Evolutionary conservation across 352 stramenopile genomes (phyloP).

Genomic region (Phytophthora pini): DNA sequence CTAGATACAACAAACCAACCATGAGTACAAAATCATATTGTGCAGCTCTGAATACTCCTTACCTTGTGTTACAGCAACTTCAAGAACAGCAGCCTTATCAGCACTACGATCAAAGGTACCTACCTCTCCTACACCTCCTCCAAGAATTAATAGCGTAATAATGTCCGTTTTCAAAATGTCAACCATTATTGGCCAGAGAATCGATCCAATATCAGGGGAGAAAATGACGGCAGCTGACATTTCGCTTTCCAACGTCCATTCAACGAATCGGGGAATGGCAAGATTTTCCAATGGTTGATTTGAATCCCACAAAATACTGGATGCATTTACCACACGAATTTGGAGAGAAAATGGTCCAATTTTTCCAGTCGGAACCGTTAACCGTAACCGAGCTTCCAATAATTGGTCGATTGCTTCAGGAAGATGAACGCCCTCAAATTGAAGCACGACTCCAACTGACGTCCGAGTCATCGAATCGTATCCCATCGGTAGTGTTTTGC

Average conservation of each 20-base stretch:
- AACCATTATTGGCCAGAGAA: constrained; percentile 16
- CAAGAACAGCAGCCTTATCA: constrained; percentile 34
- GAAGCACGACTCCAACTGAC: constrained; percentile 23
- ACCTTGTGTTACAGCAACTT: constrained; percentile 53
- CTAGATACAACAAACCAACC: neutral
- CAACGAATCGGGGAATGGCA: constrained; percentile 28
- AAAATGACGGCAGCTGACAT: constrained; percentile 28
- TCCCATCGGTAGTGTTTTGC: constrained; percentile 22
- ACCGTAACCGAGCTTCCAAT: constrained; percentile 33
- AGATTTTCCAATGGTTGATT: constrained; percentile 28
- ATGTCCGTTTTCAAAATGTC: constrained; percentile 2
- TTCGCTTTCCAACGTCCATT: constrained; percentile 40
- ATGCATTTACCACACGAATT: constrained; percentile 39
- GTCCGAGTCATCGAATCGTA: constrained; percentile 22
- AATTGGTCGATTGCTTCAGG: constrained; percentile 39
- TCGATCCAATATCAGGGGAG: constrained; percentile 40
- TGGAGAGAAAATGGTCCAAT: constrained; percentile 52
- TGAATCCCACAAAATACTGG: constrained; percentile 12
- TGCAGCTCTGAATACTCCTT: neutral
- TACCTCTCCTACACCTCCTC: constrained; percentile 58
- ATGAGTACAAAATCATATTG: constrained; percentile 1
- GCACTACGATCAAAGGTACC: constrained; percentile 44
- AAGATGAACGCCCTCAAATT: constrained; percentile 30
- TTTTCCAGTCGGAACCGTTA: constrained; percentile 47
- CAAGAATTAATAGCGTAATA: constrained; percentile 42